Evolutionary conservation across 257 asterid species (phyloP).

Genomic region (Ocimum tenuiflorum): DNA sequence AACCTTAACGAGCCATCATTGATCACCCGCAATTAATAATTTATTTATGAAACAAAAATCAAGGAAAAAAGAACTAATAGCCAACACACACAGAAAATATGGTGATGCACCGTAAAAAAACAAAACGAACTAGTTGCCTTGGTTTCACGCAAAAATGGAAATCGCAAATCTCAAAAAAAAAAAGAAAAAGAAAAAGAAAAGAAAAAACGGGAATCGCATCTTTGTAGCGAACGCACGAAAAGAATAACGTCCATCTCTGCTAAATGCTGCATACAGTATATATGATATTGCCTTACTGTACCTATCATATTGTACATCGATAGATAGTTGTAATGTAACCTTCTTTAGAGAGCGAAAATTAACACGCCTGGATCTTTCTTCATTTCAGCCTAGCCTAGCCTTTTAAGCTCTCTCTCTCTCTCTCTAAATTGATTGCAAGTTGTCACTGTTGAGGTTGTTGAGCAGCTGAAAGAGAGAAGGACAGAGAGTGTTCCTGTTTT

Average conservation of each 20-base stretch:
- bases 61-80: too few species aligned
- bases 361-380: constrained; percentile 18
- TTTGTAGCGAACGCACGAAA: too few species aligned
- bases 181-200: too few species aligned
- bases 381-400: constrained; percentile 27
- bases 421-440: constrained; percentile 12
- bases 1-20: too few species aligned
- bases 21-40: too few species aligned
- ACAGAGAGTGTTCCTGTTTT: constrained; percentile 2
- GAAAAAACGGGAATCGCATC: too few species aligned
- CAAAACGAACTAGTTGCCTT: too few species aligned
- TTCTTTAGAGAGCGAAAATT: constrained; percentile 21
- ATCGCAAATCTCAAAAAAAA: too few species aligned
- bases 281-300: constrained; percentile 11
- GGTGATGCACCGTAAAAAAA: too few species aligned
- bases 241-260: constrained; percentile 17
- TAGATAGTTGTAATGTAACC: background rate
- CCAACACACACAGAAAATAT: too few species aligned
- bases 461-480: constrained; percentile 19
- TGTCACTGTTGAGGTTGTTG: constrained; percentile 30
- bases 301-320: background rate
- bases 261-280: constrained; percentile 11
- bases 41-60: too few species aligned
- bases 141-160: too few species aligned
- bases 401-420: constrained; percentile 1